Percentiles rank a stretch among this genome's conserved stretches.
Conservation (phyloP, 108 stramenopile genomes). For the Mediolabrus comicus region DNA sequence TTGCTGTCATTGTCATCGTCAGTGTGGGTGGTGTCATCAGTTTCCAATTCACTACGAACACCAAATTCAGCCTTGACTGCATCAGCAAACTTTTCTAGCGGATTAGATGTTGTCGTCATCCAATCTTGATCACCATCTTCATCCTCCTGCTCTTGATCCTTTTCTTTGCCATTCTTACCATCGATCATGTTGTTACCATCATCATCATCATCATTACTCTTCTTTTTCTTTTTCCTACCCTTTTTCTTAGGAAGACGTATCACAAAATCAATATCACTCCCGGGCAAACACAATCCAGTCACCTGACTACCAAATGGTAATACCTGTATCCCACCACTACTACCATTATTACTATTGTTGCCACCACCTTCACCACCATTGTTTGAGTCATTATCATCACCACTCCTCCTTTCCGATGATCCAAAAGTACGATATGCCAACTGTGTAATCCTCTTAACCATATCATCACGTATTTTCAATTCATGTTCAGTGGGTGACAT, state of each 20-base stretch:
- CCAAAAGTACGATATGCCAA: constrained; percentile 54
- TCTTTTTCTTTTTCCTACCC: not conserved
- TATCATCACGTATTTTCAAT: constrained; percentile 49
- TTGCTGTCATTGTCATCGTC: not conserved
- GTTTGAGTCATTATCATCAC: no score
- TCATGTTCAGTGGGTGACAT: constrained; percentile 82
- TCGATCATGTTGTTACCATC: constrained; percentile 6
- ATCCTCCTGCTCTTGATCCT: not conserved
- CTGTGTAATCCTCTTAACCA: constrained; percentile 50
- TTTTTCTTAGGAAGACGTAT: constrained; percentile 40
- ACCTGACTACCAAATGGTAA: constrained; percentile 92
- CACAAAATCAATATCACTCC: constrained; percentile 86
- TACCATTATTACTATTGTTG: no score
- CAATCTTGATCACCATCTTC: constrained; percentile 10
- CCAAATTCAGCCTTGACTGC: constrained; percentile 60
- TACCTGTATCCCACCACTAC: constrained; percentile 55
- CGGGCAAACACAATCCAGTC: constrained; percentile 85
- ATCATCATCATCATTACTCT: constrained; percentile 8
- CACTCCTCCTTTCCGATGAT: constrained; percentile 5
- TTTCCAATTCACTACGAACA: constrained; percentile 22
- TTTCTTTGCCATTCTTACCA: constrained; percentile 1
- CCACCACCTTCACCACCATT: no score
- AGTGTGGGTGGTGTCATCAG: not conserved
- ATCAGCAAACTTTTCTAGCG: constrained; percentile 58
- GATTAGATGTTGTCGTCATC: constrained; percentile 6